phyloP scores from a whole-genome alignment of 73 alveolate species.

The Uronychia setigera region DNA sequence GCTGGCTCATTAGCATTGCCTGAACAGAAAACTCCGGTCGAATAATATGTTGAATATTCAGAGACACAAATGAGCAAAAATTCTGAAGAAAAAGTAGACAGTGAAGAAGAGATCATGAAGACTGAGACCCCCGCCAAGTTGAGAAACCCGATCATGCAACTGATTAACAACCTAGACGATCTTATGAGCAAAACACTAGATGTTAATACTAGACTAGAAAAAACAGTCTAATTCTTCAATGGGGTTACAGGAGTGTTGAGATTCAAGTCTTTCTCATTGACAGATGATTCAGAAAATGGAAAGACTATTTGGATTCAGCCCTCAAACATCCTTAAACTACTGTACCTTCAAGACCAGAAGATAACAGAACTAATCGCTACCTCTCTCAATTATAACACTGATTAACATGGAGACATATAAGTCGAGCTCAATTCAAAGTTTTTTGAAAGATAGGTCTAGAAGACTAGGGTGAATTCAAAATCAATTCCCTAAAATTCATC shows the following conservation, averaged over 20 bases:
- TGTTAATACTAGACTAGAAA: not conserved
- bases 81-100: not conserved
- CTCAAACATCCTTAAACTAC: not conserved
- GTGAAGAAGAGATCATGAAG: not conserved
- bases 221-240: not conserved
- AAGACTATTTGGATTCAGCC: not conserved
- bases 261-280: not conserved
- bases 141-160: not conserved
- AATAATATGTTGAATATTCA: not conserved
- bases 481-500: not conserved
- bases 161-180: not conserved
- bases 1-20: not conserved
- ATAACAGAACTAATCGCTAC: not conserved
- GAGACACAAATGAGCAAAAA: not conserved
- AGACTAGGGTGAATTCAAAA: not conserved
- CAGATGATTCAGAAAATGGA: not conserved
- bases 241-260: not conserved
- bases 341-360: not conserved
- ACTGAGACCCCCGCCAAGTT: not conserved
- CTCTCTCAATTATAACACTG: not conserved
- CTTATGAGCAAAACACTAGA: not conserved
- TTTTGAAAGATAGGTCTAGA: not conserved
- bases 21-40: not conserved
- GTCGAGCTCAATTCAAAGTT: not conserved
- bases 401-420: not conserved